Conservation (phyloP, 345 rosid genomes). For the Nephelium lappaceum region DNA sequence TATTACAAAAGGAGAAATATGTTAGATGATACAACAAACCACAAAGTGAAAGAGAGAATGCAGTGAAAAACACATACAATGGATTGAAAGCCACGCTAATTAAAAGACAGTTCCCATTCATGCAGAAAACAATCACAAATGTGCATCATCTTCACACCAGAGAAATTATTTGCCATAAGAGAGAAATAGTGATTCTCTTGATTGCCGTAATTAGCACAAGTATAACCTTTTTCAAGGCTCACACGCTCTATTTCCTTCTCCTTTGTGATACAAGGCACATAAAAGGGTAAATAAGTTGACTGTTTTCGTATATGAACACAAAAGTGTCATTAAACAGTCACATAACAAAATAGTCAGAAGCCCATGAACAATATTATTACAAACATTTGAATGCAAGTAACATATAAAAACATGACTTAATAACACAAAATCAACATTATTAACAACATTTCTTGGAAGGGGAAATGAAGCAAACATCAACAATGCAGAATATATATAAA, state of each 20-base stretch:
- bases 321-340: background rate
- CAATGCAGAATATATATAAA: background rate
- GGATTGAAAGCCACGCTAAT: background rate
- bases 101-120: background rate
- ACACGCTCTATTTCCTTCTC: background rate
- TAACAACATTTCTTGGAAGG: constrained; percentile 6
- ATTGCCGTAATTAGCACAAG: background rate
- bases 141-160: background rate
- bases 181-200: background rate
- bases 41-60: background rate
- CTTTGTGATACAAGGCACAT: background rate
- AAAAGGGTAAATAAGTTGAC: background rate
- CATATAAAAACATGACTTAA: background rate
- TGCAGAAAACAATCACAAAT: background rate
- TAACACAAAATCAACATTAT: background rate
- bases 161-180: background rate
- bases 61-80: background rate
- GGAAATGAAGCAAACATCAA: background rate
- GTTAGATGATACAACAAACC: constrained; percentile 22
- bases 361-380: background rate
- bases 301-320: background rate
- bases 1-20: constrained; percentile 25
- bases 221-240: background rate
- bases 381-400: background rate
- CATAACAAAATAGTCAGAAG: background rate